Percentiles rank a stretch among this genome's conserved stretches.
Conservation (phyloP, 2,329 filamentous ascomycete species). For the Arthrobotrys sphaeroides region DNA sequence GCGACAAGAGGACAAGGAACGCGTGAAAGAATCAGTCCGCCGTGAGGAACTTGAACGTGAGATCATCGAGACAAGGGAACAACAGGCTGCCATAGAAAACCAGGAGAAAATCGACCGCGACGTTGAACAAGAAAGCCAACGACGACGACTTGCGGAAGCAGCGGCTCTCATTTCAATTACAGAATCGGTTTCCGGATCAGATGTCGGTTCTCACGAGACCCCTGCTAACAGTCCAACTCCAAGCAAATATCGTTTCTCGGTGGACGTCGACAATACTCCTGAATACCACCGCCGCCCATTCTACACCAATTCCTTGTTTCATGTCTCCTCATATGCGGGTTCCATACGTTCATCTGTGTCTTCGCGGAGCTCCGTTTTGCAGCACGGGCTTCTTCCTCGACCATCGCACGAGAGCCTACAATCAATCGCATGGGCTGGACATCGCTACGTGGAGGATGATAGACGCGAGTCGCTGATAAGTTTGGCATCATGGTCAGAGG, state of each 20-base stretch:
- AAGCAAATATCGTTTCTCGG: constrained; percentile 26
- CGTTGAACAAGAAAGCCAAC: constrained; percentile 44
- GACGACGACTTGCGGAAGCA: constrained; percentile 44
- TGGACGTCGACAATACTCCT: constrained; percentile 24
- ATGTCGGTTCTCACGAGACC: background rate
- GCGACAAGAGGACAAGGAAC: constrained; percentile 44
- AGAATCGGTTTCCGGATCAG: constrained; percentile 34
- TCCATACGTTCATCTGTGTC: constrained; percentile 21
- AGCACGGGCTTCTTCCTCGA: constrained; percentile 1
- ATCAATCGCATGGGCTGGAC: constrained; percentile 47
- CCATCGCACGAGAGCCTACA: constrained; percentile 33
- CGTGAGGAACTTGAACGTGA: constrained; percentile 45
- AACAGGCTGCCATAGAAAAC: constrained; percentile 28
- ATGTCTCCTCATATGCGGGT: background rate
- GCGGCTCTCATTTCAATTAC: constrained; percentile 22
- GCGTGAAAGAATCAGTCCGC: constrained; percentile 39
- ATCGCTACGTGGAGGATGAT: background rate
- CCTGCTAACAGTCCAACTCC: background rate
- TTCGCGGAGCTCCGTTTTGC: constrained; percentile 21
- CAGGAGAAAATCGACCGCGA: constrained; percentile 36
- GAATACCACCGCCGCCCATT: constrained; percentile 29
- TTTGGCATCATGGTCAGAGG: constrained; percentile 46
- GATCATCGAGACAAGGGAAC: constrained; percentile 36
- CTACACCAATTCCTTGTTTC: constrained; percentile 29
- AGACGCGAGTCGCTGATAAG: constrained; percentile 26